phyloP scores from a whole-genome alignment of 257 asterid genomes.

The Solanum sparsipilum region DNA sequence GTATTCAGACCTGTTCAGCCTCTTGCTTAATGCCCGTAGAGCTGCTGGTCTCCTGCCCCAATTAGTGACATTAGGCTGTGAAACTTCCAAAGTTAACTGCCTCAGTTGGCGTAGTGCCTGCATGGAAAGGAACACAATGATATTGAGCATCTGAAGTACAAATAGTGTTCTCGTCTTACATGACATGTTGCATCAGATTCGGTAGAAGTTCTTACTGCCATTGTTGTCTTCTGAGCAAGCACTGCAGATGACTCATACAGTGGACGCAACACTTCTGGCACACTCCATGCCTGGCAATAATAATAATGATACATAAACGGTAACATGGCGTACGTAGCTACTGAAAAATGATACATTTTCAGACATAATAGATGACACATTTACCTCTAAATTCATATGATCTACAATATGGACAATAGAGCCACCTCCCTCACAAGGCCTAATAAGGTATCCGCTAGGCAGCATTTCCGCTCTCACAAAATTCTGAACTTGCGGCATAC shows the following conservation, averaged over 20 bases:
- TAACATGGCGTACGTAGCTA: neutral
- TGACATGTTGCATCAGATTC: neutral
- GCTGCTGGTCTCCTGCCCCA: constrained; percentile 92
- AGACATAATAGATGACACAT: neutral
- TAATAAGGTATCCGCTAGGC: constrained; percentile 77
- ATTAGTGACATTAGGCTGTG: constrained; percentile 59
- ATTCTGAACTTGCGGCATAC: constrained; percentile 74
- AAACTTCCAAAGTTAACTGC: constrained; percentile 67
- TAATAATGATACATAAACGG: neutral
- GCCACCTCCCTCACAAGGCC: constrained; percentile 93
- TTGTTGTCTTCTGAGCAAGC: constrained; percentile 67
- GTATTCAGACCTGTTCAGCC: constrained; percentile 55
- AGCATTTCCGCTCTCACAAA: constrained; percentile 82
- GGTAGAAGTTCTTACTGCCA: constrained; percentile 45
- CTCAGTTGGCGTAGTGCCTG: constrained; percentile 87
- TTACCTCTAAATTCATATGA: constrained; percentile 77
- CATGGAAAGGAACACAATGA: neutral
- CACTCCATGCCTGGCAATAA: constrained; percentile 57
- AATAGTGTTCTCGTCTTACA: neutral
- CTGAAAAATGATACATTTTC: neutral
- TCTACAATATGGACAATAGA: constrained; percentile 83
- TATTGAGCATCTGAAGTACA: neutral
- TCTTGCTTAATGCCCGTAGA: constrained; percentile 68
- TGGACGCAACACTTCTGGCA: constrained; percentile 86
- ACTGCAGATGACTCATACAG: constrained; percentile 72